These are phyloP conservation scores for Primulina tabacum DNA, from an alignment of 257 asterid genomes.

Conservation along the genomic window DNA sequence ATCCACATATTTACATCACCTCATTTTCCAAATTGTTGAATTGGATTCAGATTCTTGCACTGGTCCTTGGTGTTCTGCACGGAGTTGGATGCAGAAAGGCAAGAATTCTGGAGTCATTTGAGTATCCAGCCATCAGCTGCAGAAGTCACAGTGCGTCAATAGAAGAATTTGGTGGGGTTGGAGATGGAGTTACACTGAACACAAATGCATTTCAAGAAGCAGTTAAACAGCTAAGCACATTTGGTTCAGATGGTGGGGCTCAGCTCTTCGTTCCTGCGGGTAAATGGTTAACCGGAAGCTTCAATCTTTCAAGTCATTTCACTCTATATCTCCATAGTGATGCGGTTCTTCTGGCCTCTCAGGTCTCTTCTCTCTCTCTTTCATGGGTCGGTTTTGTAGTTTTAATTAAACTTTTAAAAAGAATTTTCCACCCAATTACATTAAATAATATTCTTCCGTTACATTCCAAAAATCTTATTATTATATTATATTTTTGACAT, in stretches of 20 bases:
- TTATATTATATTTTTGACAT: no score
- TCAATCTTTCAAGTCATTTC: constrained; percentile 91
- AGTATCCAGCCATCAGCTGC: constrained; percentile 76
- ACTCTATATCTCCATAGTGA: constrained; percentile 75
- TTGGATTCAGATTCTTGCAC: constrained; percentile 19
- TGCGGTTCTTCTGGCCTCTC: constrained; percentile 84
- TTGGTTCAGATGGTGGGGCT: constrained; percentile 63
- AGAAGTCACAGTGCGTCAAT: constrained; percentile 79
- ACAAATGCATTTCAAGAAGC: constrained; percentile 73
- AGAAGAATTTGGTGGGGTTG: constrained; percentile 74
- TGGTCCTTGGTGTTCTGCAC: constrained; percentile 25
- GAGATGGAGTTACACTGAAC: constrained; percentile 76
- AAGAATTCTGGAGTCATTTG: constrained; percentile 26
- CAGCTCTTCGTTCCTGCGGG: constrained; percentile 81
- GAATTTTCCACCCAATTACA: no score
- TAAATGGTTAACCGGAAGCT: constrained; percentile 76
- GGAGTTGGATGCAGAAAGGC: constrained; percentile 48
- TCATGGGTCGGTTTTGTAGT: background rate
- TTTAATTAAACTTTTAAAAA: background rate
- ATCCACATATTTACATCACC: background rate
- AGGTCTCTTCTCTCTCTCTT: constrained; percentile 36
- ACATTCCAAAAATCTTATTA: no score
- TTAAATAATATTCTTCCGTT: background rate
- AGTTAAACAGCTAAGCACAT: constrained; percentile 47
- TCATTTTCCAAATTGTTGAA: constrained; percentile 24